Evolutionary conservation across 345 rosid species (phyloP), one percentile per base, ranked within the genome.

Genomic region (Kandelia obovata): DNA sequence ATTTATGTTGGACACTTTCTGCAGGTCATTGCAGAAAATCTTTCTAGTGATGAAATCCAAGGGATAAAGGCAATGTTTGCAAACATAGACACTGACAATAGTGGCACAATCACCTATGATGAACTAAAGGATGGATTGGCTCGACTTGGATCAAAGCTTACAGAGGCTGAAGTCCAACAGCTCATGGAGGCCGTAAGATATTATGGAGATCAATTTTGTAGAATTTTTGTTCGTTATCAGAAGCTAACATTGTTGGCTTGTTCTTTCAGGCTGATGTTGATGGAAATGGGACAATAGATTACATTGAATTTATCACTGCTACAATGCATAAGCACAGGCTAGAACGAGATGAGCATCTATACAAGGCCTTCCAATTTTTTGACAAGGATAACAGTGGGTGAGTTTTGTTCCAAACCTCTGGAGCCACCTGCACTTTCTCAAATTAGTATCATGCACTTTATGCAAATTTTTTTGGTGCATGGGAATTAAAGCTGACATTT

Each of bases 121-220:
- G 83, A 83, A 67, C 69, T 83, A 43, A 79, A 79, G 70, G 21
- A 74, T 5, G 81, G 81, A 39, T 65, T 79, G 69, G 75, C 83
- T 71, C 71, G 77, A 56, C 85, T 82, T 55, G 83, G 86, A 43
- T 79, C 86, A 5, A 83, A 75, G 73, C 77, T 79, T 25, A 64
- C 80, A 19, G 83, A 83, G 68, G 53, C 83, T 39, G 86, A 83
- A 77, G 81, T 75, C 20, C 69, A 75, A 63, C 80, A 79, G 71
- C 75, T 83, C 47, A 83, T 80, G 86, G 83, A 82, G 49, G 86
- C 86, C 31, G 83, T 83, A 80, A 79, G 83, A 61, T 35, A n/a
- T 52, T 31, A 19, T n/a, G 39, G 19, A 59, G 11, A 20, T 28
- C 23, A 37, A 3, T 30, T 26, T 23, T 31, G 37, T 26, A 34